Base-by-base conservation (phyloP, 805 yeast species). In the Cyberlindnera japonica region DNA sequence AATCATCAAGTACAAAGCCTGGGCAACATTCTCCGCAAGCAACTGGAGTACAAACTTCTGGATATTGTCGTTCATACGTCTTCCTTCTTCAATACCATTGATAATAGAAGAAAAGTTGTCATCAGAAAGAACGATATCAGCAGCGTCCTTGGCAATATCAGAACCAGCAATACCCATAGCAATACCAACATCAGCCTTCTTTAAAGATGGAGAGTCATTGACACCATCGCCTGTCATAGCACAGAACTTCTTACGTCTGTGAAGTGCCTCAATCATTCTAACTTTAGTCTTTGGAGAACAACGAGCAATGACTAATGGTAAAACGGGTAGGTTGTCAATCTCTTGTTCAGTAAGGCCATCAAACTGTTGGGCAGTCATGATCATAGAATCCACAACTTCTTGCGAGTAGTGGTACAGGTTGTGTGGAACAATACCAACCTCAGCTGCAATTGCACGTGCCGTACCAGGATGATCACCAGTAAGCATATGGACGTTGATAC, bases 161-260 rank as follows among this genome's bases (percentile, higher is more conserved):
- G 86, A 79, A 5, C 91, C 91, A 45, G 81, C 75, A 64, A 77
- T 68, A 34, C 91, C 91, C 91, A 83, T 83, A 10, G 91, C 88
- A 59, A 83, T 82, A 49, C 91, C 91, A 41, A 83, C 86, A 61
- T 83, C 89, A 4, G 91, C 83, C 48, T 69, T 77, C 58, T 83
- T 83, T 62, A 83, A 67, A 25, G 84, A 75, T 19, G 91, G 91
- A 2, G 89, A 81, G 57, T 83, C 91, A 58, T 83, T 83, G 33
- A 83, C 90, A 48, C 91, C 91, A 59, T 83, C 91, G 47, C 88
- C 88, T 21, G 88, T 81, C 91, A 83, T 84, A 15, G 91, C 91
- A 62, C 81, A 72, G 62, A 79, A 72, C 57, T 79, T 67, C 47
- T 71, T 63, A 60, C 76, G 75, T 54, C 74, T 79, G 67, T 73